A percentile compares a stretch with the other conserved stretches of the same genome.
phyloP scores from a whole-genome alignment of 2,329 filamentous ascomycete species.

The Spiromastix sp. region DNA sequence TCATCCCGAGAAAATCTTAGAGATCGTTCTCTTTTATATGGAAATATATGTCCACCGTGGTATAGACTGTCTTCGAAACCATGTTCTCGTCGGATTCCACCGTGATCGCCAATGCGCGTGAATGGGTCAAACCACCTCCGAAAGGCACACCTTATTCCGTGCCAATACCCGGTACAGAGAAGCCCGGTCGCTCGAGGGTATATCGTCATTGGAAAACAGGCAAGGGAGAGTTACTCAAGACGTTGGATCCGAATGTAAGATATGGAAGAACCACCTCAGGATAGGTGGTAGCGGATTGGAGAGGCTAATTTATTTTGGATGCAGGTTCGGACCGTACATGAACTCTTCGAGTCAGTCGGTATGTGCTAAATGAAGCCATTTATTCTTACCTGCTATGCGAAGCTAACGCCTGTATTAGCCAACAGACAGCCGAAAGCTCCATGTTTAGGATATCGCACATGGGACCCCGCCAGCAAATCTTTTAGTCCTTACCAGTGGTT shows the following conservation, averaged over 20 bases:
- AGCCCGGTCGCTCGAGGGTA: slow-evolving; percentile 59
- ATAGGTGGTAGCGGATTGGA: neutral
- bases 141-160: slow-evolving; percentile 70
- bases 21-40: too few relatives aligned
- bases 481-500: slow-evolving; percentile 76
- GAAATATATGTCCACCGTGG: too few relatives aligned
- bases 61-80: too few relatives aligned
- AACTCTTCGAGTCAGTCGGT: slow-evolving; percentile 62
- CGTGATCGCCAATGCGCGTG: slow-evolving; percentile 3
- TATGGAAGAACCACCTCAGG: slow-evolving; percentile 9
- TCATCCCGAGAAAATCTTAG: too few relatives aligned
- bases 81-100: slow-evolving; percentile 9
- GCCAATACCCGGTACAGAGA: slow-evolving; percentile 62
- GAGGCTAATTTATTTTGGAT: neutral
- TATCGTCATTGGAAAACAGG: slow-evolving; percentile 77
- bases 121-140: slow-evolving; percentile 44
- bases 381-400: slow-evolving; percentile 5
- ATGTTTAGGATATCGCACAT: slow-evolving; percentile 73
- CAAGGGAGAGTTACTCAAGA: slow-evolving; percentile 57
- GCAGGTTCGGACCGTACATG: slow-evolving; percentile 59
- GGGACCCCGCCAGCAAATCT: slow-evolving; percentile 61
- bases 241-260: slow-evolving; percentile 56
- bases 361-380: slow-evolving; percentile 9
- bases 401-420: slow-evolving; percentile 22
- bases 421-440: slow-evolving; percentile 54